These are phyloP conservation scores for Hyaloperonospora brassicae DNA, from an alignment of 352 stramenopile genomes.

Conservation along the genomic window DNA sequence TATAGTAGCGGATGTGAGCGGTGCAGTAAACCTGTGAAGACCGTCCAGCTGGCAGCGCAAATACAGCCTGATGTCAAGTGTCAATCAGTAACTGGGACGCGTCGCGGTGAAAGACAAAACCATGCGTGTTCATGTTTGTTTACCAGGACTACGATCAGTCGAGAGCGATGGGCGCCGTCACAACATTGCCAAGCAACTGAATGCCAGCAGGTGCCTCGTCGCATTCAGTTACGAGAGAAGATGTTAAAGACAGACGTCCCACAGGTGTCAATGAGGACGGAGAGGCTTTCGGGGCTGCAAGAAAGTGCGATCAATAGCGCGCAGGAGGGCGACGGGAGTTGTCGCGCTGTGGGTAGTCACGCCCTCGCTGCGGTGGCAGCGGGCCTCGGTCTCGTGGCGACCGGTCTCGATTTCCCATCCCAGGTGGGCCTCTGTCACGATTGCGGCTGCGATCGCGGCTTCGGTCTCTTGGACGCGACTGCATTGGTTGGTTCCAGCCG, in stretches of 20 bases:
- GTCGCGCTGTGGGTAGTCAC: conserved; percentile 25
- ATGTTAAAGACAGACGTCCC: neutral
- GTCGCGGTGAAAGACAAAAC: conserved; percentile 14
- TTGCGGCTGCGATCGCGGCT: conserved; percentile 43
- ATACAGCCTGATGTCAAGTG: neutral
- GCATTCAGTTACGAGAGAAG: conserved; percentile 10
- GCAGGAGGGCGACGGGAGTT: conserved; percentile 27
- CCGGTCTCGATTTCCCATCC: conserved; percentile 24
- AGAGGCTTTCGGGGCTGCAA: conserved; percentile 9
- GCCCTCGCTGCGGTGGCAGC: conserved; percentile 23
- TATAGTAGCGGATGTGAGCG: conserved; percentile 27
- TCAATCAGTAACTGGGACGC: neutral
- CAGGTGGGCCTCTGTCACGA: conserved; percentile 21
- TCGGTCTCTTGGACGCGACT: conserved; percentile 31
- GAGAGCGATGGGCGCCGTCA: too few species aligned
- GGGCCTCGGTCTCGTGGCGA: conserved; percentile 26
- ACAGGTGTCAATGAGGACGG: conserved; percentile 5
- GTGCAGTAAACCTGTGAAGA: conserved; percentile 21
- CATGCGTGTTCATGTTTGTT: conserved; percentile 21
- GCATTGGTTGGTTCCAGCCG: conserved; percentile 21
- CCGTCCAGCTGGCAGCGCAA: neutral
- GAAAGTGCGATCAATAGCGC: conserved; percentile 20
- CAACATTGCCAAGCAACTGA: too few species aligned
- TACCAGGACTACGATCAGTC: conserved; percentile 15
- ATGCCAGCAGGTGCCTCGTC: neutral